Conservation (phyloP, 257 asterid genomes). For the Solanum tarapatanum region DNA sequence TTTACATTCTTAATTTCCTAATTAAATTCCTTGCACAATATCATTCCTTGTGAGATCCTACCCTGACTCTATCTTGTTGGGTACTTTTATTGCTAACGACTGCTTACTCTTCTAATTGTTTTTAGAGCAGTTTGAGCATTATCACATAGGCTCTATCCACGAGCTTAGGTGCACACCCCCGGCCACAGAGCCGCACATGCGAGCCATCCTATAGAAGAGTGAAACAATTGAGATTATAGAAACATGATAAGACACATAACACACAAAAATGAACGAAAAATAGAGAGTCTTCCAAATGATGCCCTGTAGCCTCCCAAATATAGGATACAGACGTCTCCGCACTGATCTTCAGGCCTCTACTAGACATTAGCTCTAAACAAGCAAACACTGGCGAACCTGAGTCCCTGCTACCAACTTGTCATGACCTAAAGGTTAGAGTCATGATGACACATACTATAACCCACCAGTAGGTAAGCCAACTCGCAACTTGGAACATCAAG, state of each 20-base stretch:
- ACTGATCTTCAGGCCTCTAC: not conserved
- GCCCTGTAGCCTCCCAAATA: not conserved
- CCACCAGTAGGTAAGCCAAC: not conserved
- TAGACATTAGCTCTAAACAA: not conserved
- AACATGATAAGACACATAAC: not conserved
- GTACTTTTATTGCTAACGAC: not conserved
- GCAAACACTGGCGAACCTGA: not conserved
- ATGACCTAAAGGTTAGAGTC: not conserved
- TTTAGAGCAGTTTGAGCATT: not conserved
- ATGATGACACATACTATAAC: not conserved
- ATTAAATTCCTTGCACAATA: not conserved
- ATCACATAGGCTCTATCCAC: not conserved
- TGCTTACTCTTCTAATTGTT: not conserved
- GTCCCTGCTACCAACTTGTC: not conserved
- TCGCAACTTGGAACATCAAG: not conserved
- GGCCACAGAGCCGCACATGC: too few species aligned
- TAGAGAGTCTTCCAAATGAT: too few species aligned
- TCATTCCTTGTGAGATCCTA: not conserved
- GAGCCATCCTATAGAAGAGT: not conserved
- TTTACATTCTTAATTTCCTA: not conserved
- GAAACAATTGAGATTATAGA: too few species aligned
- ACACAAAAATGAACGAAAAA: not conserved
- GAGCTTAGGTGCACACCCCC: not conserved
- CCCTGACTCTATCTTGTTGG: not conserved
- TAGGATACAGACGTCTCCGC: not conserved